These are phyloP conservation scores for Colletotrichum endophyticum DNA, from an alignment of 2,329 filamentous ascomycete genomes.

Conservation along the genomic window DNA sequence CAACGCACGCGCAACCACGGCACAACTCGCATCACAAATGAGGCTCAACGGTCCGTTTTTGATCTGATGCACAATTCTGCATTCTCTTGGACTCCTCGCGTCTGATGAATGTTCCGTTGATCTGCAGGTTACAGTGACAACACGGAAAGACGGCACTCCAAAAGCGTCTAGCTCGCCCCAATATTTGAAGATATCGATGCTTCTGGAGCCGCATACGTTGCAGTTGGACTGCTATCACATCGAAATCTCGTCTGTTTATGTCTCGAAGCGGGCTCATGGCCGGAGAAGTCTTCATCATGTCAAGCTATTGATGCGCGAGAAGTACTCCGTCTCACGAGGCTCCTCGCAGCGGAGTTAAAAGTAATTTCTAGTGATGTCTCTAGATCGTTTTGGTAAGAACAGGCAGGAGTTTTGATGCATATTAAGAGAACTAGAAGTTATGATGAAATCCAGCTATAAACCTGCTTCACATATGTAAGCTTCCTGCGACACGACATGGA, in stretches of 20 bases:
- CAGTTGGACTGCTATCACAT: not conserved
- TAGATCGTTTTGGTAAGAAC: not conserved
- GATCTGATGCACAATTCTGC: not conserved
- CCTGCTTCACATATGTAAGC: not conserved
- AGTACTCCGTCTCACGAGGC: not conserved
- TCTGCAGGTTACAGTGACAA: not conserved
- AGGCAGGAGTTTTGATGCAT: not conserved
- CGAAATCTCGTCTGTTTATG: not conserved
- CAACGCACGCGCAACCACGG: not conserved
- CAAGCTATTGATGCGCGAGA: not conserved
- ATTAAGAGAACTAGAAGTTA: too few species aligned
- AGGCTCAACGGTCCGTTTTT: not conserved
- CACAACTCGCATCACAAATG: not conserved
- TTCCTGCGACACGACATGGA: not conserved
- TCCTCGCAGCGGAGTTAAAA: not conserved
- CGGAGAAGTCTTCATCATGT: not conserved
- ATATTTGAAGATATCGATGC: not conserved
- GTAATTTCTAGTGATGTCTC: not conserved
- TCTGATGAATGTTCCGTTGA: not conserved
- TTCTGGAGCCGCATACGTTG: not conserved
- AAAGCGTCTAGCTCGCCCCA: not conserved
- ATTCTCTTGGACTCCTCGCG: not conserved
- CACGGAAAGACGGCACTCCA: not conserved
- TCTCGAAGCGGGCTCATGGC: not conserved
- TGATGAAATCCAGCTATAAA: too few species aligned